Evolutionary conservation across 768 basidiomycete genomes (phyloP).

Genomic region (Nevesoporus exiguus): DNA sequence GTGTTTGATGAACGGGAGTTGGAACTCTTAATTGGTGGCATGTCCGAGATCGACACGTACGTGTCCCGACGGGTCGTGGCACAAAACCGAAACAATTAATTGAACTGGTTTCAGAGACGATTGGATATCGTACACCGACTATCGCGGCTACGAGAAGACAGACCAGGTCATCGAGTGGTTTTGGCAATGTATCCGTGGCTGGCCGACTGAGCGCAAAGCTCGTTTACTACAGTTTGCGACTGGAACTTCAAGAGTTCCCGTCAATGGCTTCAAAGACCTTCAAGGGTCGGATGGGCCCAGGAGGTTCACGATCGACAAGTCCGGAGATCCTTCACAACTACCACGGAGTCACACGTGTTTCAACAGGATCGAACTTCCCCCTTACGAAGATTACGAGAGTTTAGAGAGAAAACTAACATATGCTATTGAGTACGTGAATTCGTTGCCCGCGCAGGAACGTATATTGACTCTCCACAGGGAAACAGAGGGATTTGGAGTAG

Average conservation of each 20-base stretch:
- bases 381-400: slow-evolving; percentile 85
- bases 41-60: slow-evolving; percentile 87
- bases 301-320: slow-evolving; percentile 93
- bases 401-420: slow-evolving; percentile 82
- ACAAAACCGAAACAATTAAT: background rate
- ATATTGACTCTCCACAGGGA: slow-evolving; percentile 44
- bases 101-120: slow-evolving; percentile 54
- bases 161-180: slow-evolving; percentile 94
- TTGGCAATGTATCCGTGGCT: slow-evolving; percentile 88
- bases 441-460: background rate
- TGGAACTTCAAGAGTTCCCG: slow-evolving; percentile 79
- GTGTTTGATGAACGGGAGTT: slow-evolving; percentile 92
- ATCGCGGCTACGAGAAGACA: slow-evolving; percentile 81
- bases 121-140: slow-evolving; percentile 93
- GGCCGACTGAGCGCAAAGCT: slow-evolving; percentile 88
- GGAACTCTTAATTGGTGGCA: slow-evolving; percentile 87
- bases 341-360: slow-evolving; percentile 95
- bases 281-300: slow-evolving; percentile 92
- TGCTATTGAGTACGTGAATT: slow-evolving; percentile 68
- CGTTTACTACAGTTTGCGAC: slow-evolving; percentile 87
- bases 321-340: slow-evolving; percentile 81
- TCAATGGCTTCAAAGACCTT: slow-evolving; percentile 92
- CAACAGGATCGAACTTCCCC: slow-evolving; percentile 84
- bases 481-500: slow-evolving; percentile 73
- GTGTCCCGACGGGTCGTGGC: slow-evolving; percentile 19